Evolutionary conservation across 495 filamentous ascomycete genomes (phyloP).

Genomic region (Pyrenula aspistea): DNA sequence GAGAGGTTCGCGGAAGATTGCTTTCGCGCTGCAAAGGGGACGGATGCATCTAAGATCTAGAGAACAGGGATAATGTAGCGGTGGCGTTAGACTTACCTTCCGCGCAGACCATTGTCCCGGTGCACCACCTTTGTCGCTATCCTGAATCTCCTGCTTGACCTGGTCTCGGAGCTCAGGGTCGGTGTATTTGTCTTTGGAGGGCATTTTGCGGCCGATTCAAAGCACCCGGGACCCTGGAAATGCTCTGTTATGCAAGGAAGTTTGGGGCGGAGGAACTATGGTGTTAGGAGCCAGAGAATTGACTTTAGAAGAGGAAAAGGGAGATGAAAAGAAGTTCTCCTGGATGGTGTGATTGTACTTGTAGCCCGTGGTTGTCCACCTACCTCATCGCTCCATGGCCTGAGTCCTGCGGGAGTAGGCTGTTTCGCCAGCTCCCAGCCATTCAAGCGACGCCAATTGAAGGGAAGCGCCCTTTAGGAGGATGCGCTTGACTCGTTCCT

Average conservation of each 20-base stretch:
- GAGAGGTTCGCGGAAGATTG: too few species aligned
- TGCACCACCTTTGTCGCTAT: slow-evolving; percentile 32
- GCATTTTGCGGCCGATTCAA: slow-evolving; percentile 19
- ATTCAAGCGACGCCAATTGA: not conserved
- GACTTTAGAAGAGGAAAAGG: not conserved
- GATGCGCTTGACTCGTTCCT: not conserved
- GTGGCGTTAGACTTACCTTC: slow-evolving; percentile 17
- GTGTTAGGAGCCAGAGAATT: too few species aligned
- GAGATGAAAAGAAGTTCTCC: not conserved
- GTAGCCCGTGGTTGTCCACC: too few species aligned
- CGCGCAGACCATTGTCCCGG: slow-evolving; percentile 38
- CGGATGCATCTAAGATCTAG: not conserved
- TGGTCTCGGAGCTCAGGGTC: slow-evolving; percentile 34
- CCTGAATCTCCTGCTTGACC: slow-evolving; percentile 33
- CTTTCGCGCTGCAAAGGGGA: too few species aligned
- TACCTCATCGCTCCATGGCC: not conserved
- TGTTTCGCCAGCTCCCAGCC: too few species aligned
- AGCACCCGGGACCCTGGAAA: too few species aligned
- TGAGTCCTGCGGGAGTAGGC: too few species aligned
- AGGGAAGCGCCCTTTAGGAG: too few species aligned
- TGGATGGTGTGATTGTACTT: too few species aligned
- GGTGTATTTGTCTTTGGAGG: slow-evolving; percentile 34
- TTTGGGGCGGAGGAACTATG: too few species aligned
- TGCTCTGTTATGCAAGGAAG: too few species aligned
- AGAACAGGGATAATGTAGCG: not conserved